Evolutionary conservation across 2,329 filamentous ascomycete species (phyloP), one percentile per base, ranked within the genome.

Genomic region (Paraconiothyrium brasiliense): DNA sequence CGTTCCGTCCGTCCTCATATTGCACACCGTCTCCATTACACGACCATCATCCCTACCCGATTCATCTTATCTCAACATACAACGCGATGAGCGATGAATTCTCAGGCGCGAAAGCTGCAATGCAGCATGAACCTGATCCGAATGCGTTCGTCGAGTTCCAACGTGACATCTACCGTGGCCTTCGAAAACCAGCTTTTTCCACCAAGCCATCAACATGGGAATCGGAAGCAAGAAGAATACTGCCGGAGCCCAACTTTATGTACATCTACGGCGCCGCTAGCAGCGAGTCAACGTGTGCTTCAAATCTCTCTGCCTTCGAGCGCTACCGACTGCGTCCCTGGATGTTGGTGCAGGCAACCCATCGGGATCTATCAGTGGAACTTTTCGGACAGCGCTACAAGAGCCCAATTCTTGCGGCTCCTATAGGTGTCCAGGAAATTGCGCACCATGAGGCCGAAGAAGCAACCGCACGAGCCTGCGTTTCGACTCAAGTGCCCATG

Each of bases 351-450:
- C 76, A 80, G 52, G 75, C 73, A 1, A 81, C 79, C 1, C 68
- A 67, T 20, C 69, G 77, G 37, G 64, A 76, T 60, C 59, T 75
- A 51, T 72, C 70, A 10, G 68, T 73, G 1, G 62, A 72, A 51
- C 59, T 71, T 16, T 72, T 68, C 46, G 83, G 83, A 0, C 75
- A 78, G 37, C 76, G 76, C 49, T 81, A 85, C 52, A 75, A 80
- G 3, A 81, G 78, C 16, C 89, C 88, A 0, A 66, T 91, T 0
- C 72, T 91, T 1, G 85, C 90, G 71, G 90, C 89, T 0, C 90
- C 90, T 0, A 83, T 93, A 1, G 90, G 91, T 0, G 89, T 92
- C 0, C 89, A 92, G 68, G 81, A 81, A 1, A 87, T 91, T 35
- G 88, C 90, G 71, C 89, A 93, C 67, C 73, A 80, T 0, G 87